Conservation (phyloP, 2,329 filamentous ascomycete species). For the Nothophaeocryptopus gaeumannii region DNA sequence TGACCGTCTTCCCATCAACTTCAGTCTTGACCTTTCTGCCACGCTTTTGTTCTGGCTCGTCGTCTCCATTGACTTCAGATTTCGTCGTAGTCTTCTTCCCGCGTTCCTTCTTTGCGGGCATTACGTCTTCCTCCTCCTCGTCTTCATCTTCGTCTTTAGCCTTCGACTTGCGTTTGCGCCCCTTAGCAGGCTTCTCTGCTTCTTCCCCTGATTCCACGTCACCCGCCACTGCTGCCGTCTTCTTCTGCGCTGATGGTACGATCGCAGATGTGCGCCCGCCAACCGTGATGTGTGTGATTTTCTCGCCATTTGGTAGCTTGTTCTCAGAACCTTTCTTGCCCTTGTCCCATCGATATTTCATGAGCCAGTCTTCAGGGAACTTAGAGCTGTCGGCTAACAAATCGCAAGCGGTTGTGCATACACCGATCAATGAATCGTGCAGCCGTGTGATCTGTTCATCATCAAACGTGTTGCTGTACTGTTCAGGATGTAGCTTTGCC, state of each 20-base stretch:
- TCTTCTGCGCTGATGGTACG: conserved; percentile 82
- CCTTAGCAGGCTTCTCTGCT: conserved; percentile 29
- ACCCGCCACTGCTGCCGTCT: conserved; percentile 60
- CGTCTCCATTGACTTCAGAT: conserved; percentile 7
- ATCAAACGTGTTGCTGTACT: conserved; percentile 80
- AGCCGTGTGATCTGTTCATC: conserved; percentile 69
- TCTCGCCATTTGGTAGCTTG: conserved; percentile 76
- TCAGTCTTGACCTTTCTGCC: conserved; percentile 17
- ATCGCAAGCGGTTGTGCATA: conserved; percentile 77
- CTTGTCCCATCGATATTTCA: conserved; percentile 67
- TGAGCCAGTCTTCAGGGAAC: conserved; percentile 77
- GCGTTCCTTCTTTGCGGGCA: conserved; percentile 24
- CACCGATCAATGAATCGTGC: conserved; percentile 69
- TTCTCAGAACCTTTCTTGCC: conserved; percentile 69
- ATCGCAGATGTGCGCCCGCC: conserved; percentile 89
- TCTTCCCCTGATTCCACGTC: conserved; percentile 37
- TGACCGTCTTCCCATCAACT: background rate
- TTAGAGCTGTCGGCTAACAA: conserved; percentile 75
- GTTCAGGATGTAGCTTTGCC: conserved; percentile 83
- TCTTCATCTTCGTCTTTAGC: conserved; percentile 24
- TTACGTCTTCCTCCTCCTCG: conserved; percentile 21
- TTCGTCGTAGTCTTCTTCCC: conserved; percentile 10
- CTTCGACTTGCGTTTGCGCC: conserved; percentile 37
- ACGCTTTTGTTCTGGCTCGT: conserved; percentile 9
- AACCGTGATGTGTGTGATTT: conserved; percentile 81